phyloP scores from a whole-genome alignment of 768 basidiomycete genomes.

The Boletus sp. region DNA sequence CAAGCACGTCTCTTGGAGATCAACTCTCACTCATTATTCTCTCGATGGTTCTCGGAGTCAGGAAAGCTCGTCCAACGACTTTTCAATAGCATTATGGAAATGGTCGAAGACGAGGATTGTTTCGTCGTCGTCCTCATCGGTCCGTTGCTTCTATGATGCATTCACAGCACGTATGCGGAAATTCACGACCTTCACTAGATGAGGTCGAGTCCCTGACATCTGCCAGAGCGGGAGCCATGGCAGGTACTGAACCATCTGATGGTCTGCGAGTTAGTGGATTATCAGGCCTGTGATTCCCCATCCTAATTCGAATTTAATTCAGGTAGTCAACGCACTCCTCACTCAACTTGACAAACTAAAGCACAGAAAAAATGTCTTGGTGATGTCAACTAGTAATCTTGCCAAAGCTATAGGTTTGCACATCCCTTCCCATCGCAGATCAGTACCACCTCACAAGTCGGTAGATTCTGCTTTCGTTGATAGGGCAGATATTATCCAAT shows the following conservation, averaged over 20 bases:
- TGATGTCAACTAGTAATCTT: slow-evolving; percentile 96
- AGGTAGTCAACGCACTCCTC: slow-evolving; percentile 97
- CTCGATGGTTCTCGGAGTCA: slow-evolving; percentile 98
- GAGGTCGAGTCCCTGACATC: slow-evolving; percentile 97
- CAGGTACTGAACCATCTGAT: slow-evolving; percentile 94
- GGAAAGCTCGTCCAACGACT: slow-evolving; percentile 96
- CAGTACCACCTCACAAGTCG: background rate
- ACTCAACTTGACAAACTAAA: slow-evolving; percentile 96
- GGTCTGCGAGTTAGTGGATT: slow-evolving; percentile 71
- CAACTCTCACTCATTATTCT: slow-evolving; percentile 97
- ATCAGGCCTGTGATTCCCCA: background rate
- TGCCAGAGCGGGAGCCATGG: slow-evolving; percentile 90
- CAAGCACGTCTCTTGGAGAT: slow-evolving; percentile 91
- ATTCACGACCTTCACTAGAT: slow-evolving; percentile 46
- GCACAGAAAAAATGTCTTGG: slow-evolving; percentile 87
- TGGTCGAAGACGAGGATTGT: slow-evolving; percentile 86
- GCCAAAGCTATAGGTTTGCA: slow-evolving; percentile 85
- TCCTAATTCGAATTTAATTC: slow-evolving; percentile 1
- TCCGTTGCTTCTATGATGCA: slow-evolving; percentile 24
- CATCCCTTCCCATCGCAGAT: background rate
- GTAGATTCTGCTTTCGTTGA: slow-evolving; percentile 94
- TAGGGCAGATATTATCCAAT: slow-evolving; percentile 95
- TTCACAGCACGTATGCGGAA: slow-evolving; percentile 2
- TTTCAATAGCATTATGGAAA: slow-evolving; percentile 83
- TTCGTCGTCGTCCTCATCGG: slow-evolving; percentile 96